Evolutionary conservation across 331 rosid species (phyloP), one percentile per base, ranked within the genome.

Genomic region (Rhamnella rubrinervis): DNA sequence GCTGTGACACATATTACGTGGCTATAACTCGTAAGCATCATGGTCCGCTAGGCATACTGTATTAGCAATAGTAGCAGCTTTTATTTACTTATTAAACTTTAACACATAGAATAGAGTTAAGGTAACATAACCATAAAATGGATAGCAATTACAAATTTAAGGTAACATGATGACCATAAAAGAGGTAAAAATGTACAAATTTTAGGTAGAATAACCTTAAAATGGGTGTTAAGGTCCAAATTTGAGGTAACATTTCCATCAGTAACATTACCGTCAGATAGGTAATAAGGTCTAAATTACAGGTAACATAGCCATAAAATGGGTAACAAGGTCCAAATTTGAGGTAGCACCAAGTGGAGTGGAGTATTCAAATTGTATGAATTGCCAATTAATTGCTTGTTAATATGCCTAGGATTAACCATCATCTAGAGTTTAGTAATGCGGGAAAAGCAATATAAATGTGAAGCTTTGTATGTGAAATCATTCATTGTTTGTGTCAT

Each of bases 351-450:
- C 5, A 4, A 31, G 35, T 31, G 35, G 35, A 31, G 35, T 31
- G 5, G 35, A 31, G 35, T 31, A 4, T 31, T 31, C 5, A 4
- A 31, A 31, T 31, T 31, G 35, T 31, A 31, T 31, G 35, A 31
- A 31, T 31, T 31, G 35, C 35, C 35, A 31, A 31, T 31, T 31
- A 31, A 31, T 31, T 75, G 65, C 71, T 83, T 79, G 73, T 68
- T 47, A 28, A 25, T 76, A 14, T 69, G 82, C 23, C 67, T 9
- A 31, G 35, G 53, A 28, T 13, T 71, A 18, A 15, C 44, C 41
- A 4, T 16, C 9, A 6, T 73, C 46, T 72, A 31, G 64, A 72
- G 46, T 20, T 50, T 50, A 9, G 8, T 50, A 44, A 46, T 20
- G 16, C 28, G 44, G 49, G 47, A 65, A 31, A 61, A 17, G 65